Base-by-base conservation (phyloP, 371 early-diverging fungal species). In the Rhizopus microsporus region DNA sequence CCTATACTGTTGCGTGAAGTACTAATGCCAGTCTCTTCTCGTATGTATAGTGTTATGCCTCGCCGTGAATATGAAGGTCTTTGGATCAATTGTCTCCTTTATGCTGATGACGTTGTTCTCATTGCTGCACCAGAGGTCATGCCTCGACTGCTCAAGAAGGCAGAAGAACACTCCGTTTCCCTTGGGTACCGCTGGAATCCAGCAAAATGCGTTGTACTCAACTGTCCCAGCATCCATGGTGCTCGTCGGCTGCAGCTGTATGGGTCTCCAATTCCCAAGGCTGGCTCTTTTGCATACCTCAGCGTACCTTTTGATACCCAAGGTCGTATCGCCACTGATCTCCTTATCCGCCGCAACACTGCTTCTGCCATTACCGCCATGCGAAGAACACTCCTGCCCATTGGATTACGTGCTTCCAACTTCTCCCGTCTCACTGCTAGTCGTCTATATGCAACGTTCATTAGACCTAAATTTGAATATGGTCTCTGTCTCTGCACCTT, bases 151-250 rank as follows among this genome's bases (percentile, higher is more conserved):
- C 57, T 60, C 0, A 35, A 47, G 13, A 4, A n/a, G 58, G 4
- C 54, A 3, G 58, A 54, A 17, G 31, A 43, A 1, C 74, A 69
- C 47, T 60, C 64, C 5, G 1, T n/a, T 23, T 23, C 17, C 13
- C 56, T 63, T 12, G 72, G 68, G 0, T 68, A 65, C 40, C 56
- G 57, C 1, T 68, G 68, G 63, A 62, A 63, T 43, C 65, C 62
- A 17, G 35, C 51, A 5, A 72, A 72, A 56, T 68, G 72, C 43
- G 62, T 53, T 6, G 45, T 62, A 0, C 48, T 69, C 0, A 42
- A 57, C 34, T 16, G 46, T 15, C 42, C 59, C 10, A 23, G 23
- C 23, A 23, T 23, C 23, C 23, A 23, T 23, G 23, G 23, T 23
- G 23, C 23, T 23, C 23, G 2, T 23, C 23, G 23, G 23, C 23